Conservation (phyloP, 1,139 yeast species). For the Yamadazyma mexicana region DNA sequence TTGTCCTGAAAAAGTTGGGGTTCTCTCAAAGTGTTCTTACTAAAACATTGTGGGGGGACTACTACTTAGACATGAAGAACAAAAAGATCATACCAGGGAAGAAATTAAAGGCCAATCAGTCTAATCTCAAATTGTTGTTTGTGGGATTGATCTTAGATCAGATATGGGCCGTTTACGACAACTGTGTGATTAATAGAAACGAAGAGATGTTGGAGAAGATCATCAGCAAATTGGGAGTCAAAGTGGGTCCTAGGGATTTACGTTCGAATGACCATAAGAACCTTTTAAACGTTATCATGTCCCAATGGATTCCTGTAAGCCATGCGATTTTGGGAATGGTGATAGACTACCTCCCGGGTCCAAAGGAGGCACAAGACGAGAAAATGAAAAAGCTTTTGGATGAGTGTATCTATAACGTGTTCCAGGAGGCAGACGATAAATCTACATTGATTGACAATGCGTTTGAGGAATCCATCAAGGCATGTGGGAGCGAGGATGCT, state of each 20-base stretch:
- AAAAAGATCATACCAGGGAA: conserved; percentile 72
- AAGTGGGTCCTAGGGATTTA: conserved; percentile 72
- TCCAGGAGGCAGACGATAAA: conserved; percentile 37
- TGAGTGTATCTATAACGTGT: conserved; percentile 41
- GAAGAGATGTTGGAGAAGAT: conserved; percentile 75
- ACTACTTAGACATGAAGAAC: conserved; percentile 82
- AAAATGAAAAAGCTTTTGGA: conserved; percentile 70
- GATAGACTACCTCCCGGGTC: conserved; percentile 84
- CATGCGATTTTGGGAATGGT: conserved; percentile 83
- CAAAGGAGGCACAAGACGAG: conserved; percentile 67
- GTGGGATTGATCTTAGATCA: conserved; percentile 85
- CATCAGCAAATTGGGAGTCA: conserved; percentile 65
- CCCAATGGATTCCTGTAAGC: conserved; percentile 94
- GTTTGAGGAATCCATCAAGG: conserved; percentile 56
- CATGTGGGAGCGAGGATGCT: conserved; percentile 54
- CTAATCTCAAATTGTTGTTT: conserved; percentile 71
- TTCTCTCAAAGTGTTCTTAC: conserved; percentile 76
- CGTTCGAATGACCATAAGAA: conserved; percentile 74
- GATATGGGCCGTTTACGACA: conserved; percentile 88
- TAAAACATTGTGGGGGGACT: conserved; percentile 97
- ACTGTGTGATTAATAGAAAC: conserved; percentile 64
- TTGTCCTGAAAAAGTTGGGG: conserved; percentile 83
- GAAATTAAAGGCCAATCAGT: conserved; percentile 49
- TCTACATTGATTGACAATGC: conserved; percentile 40
- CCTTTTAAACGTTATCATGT: conserved; percentile 67